Conservation (phyloP, 495 filamentous ascomycete species). For the Pseudevernia furfuracea region DNA sequence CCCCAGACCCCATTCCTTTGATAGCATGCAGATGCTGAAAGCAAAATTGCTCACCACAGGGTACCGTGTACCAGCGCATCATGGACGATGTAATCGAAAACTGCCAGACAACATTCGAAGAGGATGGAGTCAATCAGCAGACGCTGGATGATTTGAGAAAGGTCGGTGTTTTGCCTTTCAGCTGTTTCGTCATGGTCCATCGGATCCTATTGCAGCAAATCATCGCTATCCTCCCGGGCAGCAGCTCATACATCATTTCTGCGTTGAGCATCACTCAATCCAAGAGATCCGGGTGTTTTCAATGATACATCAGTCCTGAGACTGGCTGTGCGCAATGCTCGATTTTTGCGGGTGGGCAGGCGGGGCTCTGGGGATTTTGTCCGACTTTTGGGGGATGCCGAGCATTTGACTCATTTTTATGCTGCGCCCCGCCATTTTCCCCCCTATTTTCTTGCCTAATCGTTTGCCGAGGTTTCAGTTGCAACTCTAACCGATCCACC, state of each 20-base stretch:
- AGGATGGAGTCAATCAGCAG: slow-evolving; percentile 80
- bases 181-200: background rate
- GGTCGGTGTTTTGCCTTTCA: slow-evolving; percentile 48
- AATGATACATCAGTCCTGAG: background rate
- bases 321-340: slow-evolving; percentile 12
- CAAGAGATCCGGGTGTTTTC: background rate
- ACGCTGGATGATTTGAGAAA: slow-evolving; percentile 76
- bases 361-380: slow-evolving; percentile 14
- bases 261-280: background rate
- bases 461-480: slow-evolving; percentile 4
- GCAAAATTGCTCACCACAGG: slow-evolving; percentile 41
- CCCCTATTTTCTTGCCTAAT: slow-evolving; percentile 21
- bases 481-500: slow-evolving; percentile 26
- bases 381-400: slow-evolving; percentile 19
- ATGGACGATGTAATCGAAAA: slow-evolving; percentile 84
- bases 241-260: background rate
- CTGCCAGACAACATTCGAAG: slow-evolving; percentile 92
- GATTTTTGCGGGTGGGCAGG: slow-evolving; percentile 14
- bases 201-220: background rate
- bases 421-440: slow-evolving; percentile 24
- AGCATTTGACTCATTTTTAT: slow-evolving; percentile 29
- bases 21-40: slow-evolving; percentile 23
- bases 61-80: slow-evolving; percentile 76
- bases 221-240: background rate
- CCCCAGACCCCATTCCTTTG: slow-evolving; percentile 7